Evolutionary conservation across 768 basidiomycete genomes (phyloP).

Genomic region (Xerocomus brunneocitrinus): DNA sequence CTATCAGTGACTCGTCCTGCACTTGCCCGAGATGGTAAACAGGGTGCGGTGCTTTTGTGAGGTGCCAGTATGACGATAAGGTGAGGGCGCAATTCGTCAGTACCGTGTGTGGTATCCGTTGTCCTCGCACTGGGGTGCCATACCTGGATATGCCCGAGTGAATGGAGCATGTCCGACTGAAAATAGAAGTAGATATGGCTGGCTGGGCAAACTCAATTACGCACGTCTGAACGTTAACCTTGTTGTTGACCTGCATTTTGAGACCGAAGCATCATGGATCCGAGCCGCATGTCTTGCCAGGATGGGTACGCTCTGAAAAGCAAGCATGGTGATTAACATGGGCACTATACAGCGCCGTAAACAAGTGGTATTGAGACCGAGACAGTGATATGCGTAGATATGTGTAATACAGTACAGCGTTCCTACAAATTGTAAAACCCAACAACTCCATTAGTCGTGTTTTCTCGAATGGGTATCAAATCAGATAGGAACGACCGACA

Average conservation of each 20-base stretch:
- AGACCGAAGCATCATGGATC: conserved; percentile 7
- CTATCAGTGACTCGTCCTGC: background rate
- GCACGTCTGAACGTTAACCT: conserved; percentile 10
- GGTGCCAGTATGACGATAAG: background rate
- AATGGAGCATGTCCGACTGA: background rate
- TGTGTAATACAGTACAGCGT: conserved; percentile 20
- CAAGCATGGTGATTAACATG: conserved; percentile 1
- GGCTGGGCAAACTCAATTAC: conserved; percentile 5
- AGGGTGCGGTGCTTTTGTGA: background rate
- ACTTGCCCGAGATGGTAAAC: background rate
- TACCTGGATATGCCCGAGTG: background rate
- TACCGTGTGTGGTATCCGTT: conserved; percentile 1
- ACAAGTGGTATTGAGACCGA: conserved; percentile 3
- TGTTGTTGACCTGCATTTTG: background rate
- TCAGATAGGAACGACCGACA: conserved; percentile 26
- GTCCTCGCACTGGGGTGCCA: background rate
- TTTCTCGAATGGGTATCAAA: conserved; percentile 20
- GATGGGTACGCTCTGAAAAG: background rate
- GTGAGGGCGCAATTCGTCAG: background rate
- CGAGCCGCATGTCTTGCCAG: conserved; percentile 4
- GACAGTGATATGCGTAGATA: conserved; percentile 9
- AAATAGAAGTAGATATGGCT: conserved; percentile 10
- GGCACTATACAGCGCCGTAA: conserved; percentile 5
- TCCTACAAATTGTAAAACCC: conserved; percentile 16
- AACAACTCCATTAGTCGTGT: conserved; percentile 15